phyloP scores from a whole-genome alignment of 2,329 filamentous ascomycete genomes.

The Chaetomium strumarium region DNA sequence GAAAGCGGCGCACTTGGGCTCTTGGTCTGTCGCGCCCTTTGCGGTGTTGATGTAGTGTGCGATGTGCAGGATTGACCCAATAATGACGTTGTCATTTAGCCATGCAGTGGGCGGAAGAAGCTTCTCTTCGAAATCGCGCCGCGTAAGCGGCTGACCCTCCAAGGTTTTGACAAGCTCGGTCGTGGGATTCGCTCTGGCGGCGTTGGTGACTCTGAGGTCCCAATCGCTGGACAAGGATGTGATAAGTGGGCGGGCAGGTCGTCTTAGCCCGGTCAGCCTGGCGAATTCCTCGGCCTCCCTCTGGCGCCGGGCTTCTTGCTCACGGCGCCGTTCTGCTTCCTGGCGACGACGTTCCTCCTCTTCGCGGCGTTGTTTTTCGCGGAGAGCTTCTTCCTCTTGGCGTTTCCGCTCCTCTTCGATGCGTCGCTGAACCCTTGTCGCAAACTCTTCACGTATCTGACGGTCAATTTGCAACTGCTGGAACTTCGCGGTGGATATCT shows the following conservation, averaged over 20 bases:
- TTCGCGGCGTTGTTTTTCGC: conserved; percentile 19
- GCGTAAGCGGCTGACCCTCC: conserved; percentile 45
- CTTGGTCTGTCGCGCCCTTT: conserved; percentile 45
- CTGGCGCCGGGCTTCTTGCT: conserved; percentile 20
- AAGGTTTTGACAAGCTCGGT: conserved; percentile 40
- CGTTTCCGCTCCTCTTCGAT: conserved; percentile 15
- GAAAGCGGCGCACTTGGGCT: conserved; percentile 57
- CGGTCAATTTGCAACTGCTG: conserved; percentile 18
- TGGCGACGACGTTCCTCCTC: conserved; percentile 22
- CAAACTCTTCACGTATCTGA: conserved; percentile 18
- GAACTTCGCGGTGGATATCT: conserved; percentile 17
- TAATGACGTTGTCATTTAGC: conserved; percentile 75
- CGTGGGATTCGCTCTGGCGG: conserved; percentile 31
- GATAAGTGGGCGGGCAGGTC: conserved; percentile 25
- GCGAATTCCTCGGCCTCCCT: conserved; percentile 18
- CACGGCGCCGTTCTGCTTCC: conserved; percentile 23
- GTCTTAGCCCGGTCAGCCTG: conserved; percentile 25
- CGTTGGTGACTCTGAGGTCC: conserved; percentile 32
- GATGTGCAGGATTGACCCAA: conserved; percentile 57
- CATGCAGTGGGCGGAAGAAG: conserved; percentile 53
- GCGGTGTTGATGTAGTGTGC: conserved; percentile 53
- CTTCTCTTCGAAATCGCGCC: conserved; percentile 55
- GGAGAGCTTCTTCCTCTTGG: conserved; percentile 12
- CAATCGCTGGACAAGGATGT: conserved; percentile 33
- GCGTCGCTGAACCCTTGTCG: conserved; percentile 4